Evolutionary conservation across 352 stramenopile species (phyloP), one percentile per base, ranked within the genome.

Genomic region (Globisporangium recalcitrans): DNA sequence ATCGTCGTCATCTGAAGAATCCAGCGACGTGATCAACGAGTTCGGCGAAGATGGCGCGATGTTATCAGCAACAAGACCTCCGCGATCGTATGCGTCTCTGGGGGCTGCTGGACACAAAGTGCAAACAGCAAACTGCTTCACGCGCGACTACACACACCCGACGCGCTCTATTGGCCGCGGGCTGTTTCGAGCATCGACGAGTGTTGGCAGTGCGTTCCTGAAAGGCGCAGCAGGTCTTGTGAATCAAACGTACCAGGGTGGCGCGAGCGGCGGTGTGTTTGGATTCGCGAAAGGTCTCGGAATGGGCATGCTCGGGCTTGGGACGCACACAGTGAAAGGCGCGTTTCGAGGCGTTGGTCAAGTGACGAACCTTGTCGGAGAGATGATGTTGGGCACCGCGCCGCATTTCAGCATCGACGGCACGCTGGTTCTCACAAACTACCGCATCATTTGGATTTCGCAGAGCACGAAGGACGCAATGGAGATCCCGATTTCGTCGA

Each of bases 371-470:
- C 72, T 93, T 14, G 87, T 96, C 2, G 87, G 87, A 1, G 87
- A 96, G 51, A 93, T 94, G 83, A 84, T 94, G 19, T 68, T 94
- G 46, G 87, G 87, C 19, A 84, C 81, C 42, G 87, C 86, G 14
- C 84, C 82, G 19, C 87, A 96, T 60, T 96, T 94, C 69, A 94
- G 83, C 38, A 92, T 96, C 62, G 85, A 96, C 55, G 87, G 87
- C 0, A 85, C 74, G 51, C 64, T 96, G 22, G 64, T 93, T 56
- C 66, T 94, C 8, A 96, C 85, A 11, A 96, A 93, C 63, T 93
- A 91, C 49, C 85, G 87, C 24, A 73, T 96, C 7, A 92, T 96
- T 51, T 96, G 87, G 87, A 77, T 87, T 64, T 88, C 87, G 4
- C 72, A 85, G 57, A 90, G 73, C 63, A 87, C 80, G 0, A 77